These are phyloP conservation scores for Cyclotella atomus DNA, from an alignment of 108 stramenopile genomes.

Conservation along the genomic window DNA sequence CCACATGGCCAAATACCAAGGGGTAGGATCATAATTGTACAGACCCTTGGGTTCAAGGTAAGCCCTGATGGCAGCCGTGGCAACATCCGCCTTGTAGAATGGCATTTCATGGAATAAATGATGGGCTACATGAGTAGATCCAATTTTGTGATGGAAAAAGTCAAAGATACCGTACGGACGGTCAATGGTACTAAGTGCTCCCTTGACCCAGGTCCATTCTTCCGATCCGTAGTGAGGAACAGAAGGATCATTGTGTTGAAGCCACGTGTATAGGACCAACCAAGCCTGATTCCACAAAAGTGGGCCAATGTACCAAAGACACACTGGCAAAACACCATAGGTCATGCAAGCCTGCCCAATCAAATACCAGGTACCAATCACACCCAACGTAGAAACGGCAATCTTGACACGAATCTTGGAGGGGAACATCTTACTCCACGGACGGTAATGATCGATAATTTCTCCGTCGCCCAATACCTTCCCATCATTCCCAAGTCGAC, in stretches of 20 bases:
- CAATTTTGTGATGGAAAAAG: conserved; percentile 97
- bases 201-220: conserved; percentile 98
- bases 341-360: conserved; percentile 42
- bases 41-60: conserved; percentile 86
- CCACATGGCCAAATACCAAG: conserved; percentile 89
- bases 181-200: conserved; percentile 97
- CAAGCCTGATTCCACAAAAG: conserved; percentile 94
- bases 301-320: conserved; percentile 92
- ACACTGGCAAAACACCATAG: conserved; percentile 82
- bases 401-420: conserved; percentile 83
- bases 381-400: conserved; percentile 73
- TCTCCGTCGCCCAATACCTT: conserved; percentile 61
- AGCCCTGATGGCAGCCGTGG: conserved; percentile 90
- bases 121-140: conserved; percentile 97
- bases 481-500: conserved; percentile 75
- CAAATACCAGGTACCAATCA: conserved; percentile 64
- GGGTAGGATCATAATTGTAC: conserved; percentile 95
- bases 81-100: conserved; percentile 96
- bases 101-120: conserved; percentile 99
- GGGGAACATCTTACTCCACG: conserved; percentile 92
- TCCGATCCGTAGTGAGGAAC: conserved; percentile 96
- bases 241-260: conserved; percentile 98
- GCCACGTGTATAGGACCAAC: conserved; percentile 99
- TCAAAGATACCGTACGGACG: conserved; percentile 96
- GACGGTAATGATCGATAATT: conserved; percentile 87